These are phyloP conservation scores for Pholiota molesta DNA, from an alignment of 768 basidiomycete genomes.

Conservation along the genomic window DNA sequence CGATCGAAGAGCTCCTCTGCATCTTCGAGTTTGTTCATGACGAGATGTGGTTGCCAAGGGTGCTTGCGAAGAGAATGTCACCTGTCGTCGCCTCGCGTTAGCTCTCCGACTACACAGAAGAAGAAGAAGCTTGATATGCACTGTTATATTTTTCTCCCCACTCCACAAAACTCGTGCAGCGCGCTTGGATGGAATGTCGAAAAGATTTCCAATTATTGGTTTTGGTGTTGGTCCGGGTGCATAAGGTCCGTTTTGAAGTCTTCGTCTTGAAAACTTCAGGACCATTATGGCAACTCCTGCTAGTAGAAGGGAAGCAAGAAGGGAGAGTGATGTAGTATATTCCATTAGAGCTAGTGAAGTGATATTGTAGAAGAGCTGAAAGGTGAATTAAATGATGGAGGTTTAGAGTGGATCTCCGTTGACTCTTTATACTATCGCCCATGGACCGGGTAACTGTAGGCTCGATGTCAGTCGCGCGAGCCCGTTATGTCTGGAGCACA, in stretches of 20 bases:
- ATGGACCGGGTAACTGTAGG: too few relatives aligned
- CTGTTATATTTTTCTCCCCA: conserved; percentile 11
- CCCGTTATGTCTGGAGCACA: too few relatives aligned
- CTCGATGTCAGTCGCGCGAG: too few relatives aligned
- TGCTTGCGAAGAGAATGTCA: conserved; percentile 9
- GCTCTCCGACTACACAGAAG: background rate
- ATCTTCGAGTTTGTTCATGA: conserved; percentile 28
- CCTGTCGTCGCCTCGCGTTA: background rate
- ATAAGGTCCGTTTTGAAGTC: background rate
- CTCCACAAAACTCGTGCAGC: background rate
- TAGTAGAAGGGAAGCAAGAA: background rate
- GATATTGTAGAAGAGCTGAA: background rate
- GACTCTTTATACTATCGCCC: too few relatives aligned
- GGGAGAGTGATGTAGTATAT: background rate
- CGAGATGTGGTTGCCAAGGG: conserved; percentile 18
- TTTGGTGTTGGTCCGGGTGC: conserved; percentile 9
- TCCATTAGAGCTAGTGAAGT: background rate
- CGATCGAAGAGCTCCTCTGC: conserved; percentile 37
- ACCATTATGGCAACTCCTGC: background rate
- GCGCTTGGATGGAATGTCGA: conserved; percentile 10
- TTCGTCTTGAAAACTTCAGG: background rate
- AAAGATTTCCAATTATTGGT: conserved; percentile 7
- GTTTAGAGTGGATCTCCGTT: too few relatives aligned
- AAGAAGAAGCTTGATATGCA: background rate
- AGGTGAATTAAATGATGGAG: too few relatives aligned